Evolutionary conservation across 257 asterid genomes (phyloP).

Genomic region (Solanum medicagineum): DNA sequence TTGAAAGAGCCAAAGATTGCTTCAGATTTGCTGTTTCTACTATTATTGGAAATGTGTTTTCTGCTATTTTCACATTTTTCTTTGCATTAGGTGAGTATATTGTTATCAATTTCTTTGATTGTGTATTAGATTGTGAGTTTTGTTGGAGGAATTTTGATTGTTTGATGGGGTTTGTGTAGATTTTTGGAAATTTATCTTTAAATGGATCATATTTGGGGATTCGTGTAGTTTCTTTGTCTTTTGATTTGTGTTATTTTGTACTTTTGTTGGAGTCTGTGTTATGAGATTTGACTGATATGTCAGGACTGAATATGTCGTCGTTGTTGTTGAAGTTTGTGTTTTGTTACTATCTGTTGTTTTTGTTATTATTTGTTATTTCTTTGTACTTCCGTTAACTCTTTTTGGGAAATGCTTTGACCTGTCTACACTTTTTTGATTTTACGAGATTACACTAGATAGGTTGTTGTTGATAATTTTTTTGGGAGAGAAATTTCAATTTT

Average conservation of each 20-base stretch:
- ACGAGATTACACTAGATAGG: background rate
- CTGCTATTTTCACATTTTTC: slow-evolving; percentile 67
- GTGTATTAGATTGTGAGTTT: background rate
- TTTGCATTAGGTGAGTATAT: slow-evolving; percentile 49
- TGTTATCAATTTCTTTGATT: background rate
- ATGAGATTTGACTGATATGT: no score
- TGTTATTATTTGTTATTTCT: background rate
- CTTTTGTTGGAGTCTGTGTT: background rate
- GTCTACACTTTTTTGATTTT: background rate
- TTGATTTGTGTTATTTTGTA: background rate
- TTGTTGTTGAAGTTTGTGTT: background rate
- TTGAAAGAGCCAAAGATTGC: slow-evolving; percentile 44
- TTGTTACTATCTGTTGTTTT: no score
- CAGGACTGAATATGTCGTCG: no score
- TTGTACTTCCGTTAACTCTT: background rate
- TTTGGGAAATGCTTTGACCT: no score
- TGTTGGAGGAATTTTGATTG: background rate
- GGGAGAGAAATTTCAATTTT: background rate
- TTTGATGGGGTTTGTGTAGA: background rate
- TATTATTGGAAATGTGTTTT: slow-evolving; percentile 55
- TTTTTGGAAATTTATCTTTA: background rate
- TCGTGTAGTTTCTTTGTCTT: background rate
- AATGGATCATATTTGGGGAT: background rate
- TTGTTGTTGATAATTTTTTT: background rate
- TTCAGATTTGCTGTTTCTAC: slow-evolving; percentile 48